Percentiles rank a stretch among this genome's conserved stretches.
phyloP scores from a whole-genome alignment of 768 basidiomycete genomes.

The Phlegmacium glaucopus region DNA sequence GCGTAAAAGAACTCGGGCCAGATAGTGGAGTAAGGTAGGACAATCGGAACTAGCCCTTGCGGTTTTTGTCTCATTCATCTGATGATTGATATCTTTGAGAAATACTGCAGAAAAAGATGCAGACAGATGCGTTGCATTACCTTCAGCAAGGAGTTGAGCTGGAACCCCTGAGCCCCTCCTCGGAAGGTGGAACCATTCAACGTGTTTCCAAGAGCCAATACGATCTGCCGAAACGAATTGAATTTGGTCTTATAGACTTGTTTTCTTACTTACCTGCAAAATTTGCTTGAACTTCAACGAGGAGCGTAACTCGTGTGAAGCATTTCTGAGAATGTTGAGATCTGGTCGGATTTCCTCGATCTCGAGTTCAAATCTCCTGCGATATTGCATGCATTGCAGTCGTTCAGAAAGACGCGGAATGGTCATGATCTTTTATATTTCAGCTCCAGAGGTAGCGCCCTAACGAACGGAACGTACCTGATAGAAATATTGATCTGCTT shows the following conservation, averaged over 20 bases:
- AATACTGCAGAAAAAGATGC: not conserved
- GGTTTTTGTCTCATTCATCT: constrained; percentile 86
- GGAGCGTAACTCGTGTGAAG: constrained; percentile 62
- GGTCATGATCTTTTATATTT: constrained; percentile 55
- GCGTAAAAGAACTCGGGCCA: constrained; percentile 72
- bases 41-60: constrained; percentile 63
- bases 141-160: constrained; percentile 78
- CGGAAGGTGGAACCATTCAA: constrained; percentile 82
- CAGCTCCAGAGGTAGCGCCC: not conserved
- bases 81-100: not conserved
- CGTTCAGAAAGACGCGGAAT: constrained; percentile 76
- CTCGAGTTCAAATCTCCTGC: constrained; percentile 77
- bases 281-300: constrained; percentile 67
- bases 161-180: constrained; percentile 83
- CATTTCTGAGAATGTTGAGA: constrained; percentile 66
- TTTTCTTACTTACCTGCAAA: constrained; percentile 48
- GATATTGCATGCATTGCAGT: constrained; percentile 80
- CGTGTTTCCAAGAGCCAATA: constrained; percentile 77
- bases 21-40: constrained; percentile 87
- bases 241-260: not conserved
- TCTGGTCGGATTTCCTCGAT: constrained; percentile 84
- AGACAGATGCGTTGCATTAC: constrained; percentile 32
- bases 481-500: constrained; percentile 80
- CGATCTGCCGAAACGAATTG: constrained; percentile 38
- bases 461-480: constrained; percentile 44